Conservation (phyloP, 208 protist species). For the Trypanosoma scelopori region DNA sequence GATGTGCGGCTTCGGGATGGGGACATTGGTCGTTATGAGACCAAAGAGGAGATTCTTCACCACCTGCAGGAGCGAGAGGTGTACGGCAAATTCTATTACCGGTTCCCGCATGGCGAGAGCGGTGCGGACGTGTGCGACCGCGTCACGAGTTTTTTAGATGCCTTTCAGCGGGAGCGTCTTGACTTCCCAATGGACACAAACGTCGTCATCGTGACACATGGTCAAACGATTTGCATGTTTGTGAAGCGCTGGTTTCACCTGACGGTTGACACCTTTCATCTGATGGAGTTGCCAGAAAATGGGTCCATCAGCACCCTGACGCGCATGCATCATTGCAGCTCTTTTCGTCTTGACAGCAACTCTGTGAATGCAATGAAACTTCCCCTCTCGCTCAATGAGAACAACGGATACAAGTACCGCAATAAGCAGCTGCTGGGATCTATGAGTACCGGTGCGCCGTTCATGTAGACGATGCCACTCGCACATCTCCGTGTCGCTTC, state of each 20-base stretch:
- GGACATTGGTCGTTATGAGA: slow-evolving; percentile 92
- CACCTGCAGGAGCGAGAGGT: slow-evolving; percentile 70
- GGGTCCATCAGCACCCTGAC: slow-evolving; percentile 71
- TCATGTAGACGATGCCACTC: slow-evolving; percentile 57
- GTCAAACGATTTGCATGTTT: slow-evolving; percentile 86
- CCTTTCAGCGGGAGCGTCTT: slow-evolving; percentile 79
- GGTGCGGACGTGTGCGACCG: slow-evolving; percentile 93
- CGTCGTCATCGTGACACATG: slow-evolving; percentile 90
- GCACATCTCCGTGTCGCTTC: background rate
- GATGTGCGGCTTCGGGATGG: slow-evolving; percentile 92
- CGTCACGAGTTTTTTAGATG: slow-evolving; percentile 88
- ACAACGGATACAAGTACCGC: slow-evolving; percentile 89
- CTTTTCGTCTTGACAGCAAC: slow-evolving; percentile 67
- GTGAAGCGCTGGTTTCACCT: slow-evolving; percentile 92
- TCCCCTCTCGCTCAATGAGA: slow-evolving; percentile 79
- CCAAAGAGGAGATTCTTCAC: slow-evolving; percentile 51
- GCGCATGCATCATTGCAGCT: slow-evolving; percentile 75
- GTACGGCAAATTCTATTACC: slow-evolving; percentile 93
- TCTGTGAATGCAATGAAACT: slow-evolving; percentile 73
- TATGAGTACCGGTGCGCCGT: slow-evolving; percentile 86
- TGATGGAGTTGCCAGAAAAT: slow-evolving; percentile 75
- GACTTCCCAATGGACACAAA: slow-evolving; percentile 85
- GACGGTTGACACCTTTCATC: slow-evolving; percentile 89
- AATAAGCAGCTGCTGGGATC: slow-evolving; percentile 88
- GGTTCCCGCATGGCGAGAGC: slow-evolving; percentile 91